Conservation (phyloP, 345 rosid species). For the Hevea brasiliensis region DNA sequence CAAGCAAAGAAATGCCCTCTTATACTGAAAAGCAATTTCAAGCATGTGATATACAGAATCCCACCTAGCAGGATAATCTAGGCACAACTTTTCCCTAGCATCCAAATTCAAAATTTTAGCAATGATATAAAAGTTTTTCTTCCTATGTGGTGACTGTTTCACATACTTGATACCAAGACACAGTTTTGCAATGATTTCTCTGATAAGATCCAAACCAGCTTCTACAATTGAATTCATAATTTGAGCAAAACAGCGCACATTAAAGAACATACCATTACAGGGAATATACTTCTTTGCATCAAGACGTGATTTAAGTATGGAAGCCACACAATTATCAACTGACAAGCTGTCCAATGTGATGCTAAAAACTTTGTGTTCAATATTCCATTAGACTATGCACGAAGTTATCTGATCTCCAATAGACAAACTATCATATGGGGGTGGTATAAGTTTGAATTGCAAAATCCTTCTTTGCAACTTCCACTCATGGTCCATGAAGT, state of each 20-base stretch:
- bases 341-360: conserved; percentile 20
- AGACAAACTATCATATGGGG: conserved; percentile 27
- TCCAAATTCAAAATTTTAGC: conserved; percentile 26
- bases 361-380: conserved; percentile 33
- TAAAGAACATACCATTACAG: conserved; percentile 20
- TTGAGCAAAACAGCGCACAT: conserved; percentile 22
- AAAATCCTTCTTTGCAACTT: conserved; percentile 33
- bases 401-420: conserved; percentile 26
- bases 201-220: conserved; percentile 26
- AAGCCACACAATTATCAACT: conserved; percentile 20
- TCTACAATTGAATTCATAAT: conserved; percentile 24
- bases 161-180: conserved; percentile 29
- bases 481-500: conserved; percentile 35
- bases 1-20: conserved; percentile 23
- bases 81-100: conserved; percentile 23
- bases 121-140: conserved; percentile 18
- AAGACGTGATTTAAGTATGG: conserved; percentile 25
- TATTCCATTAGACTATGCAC: conserved; percentile 32
- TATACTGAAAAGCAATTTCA: conserved; percentile 23
- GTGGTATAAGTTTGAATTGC: conserved; percentile 27
- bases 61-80: conserved; percentile 29
- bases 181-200: conserved; percentile 19
- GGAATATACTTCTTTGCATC: conserved; percentile 23
- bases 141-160: conserved; percentile 25
- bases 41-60: conserved; percentile 30